These are phyloP conservation scores for Magnusiomyces ingens DNA, from an alignment of 1,139 yeast genomes.

Conservation along the genomic window DNA sequence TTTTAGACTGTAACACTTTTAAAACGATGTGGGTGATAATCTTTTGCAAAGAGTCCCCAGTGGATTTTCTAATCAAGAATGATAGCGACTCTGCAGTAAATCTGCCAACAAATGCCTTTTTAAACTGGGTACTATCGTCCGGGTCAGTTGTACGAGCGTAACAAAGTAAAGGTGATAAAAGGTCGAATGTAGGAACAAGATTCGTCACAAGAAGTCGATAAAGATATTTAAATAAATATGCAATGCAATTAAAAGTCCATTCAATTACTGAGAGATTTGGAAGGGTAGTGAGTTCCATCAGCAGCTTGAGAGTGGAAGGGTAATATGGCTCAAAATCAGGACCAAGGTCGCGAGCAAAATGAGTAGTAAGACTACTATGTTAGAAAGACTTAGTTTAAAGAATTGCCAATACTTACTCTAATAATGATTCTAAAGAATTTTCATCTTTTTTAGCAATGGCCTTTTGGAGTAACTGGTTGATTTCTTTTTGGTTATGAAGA, in stretches of 20 bases:
- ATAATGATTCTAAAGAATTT: conserved; percentile 69
- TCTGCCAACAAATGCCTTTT: conserved; percentile 60
- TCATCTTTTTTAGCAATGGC: conserved; percentile 55
- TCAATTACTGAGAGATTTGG: conserved; percentile 59
- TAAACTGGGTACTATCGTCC: conserved; percentile 20
- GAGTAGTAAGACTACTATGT: conserved; percentile 49
- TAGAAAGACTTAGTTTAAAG: background rate
- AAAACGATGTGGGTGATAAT: conserved; percentile 47
- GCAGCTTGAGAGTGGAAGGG: conserved; percentile 42
- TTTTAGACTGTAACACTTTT: conserved; percentile 37
- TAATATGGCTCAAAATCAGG: conserved; percentile 80
- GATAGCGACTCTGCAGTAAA: conserved; percentile 91
- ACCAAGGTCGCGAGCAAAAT: conserved; percentile 88
- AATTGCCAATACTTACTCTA: conserved; percentile 43
- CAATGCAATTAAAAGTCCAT: conserved; percentile 77
- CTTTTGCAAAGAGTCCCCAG: conserved; percentile 40
- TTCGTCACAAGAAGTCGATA: conserved; percentile 57
- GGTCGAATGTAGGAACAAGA: conserved; percentile 58
- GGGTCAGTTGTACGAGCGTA: conserved; percentile 32
- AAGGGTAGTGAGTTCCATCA: conserved; percentile 47
- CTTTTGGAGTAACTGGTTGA: conserved; percentile 48
- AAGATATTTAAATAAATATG: conserved; percentile 83
- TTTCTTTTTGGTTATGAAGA: conserved; percentile 58
- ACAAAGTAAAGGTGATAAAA: conserved; percentile 58
- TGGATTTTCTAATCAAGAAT: conserved; percentile 68